Conservation (phyloP, 345 rosid genomes). For the Bruguiera parviflora region DNA sequence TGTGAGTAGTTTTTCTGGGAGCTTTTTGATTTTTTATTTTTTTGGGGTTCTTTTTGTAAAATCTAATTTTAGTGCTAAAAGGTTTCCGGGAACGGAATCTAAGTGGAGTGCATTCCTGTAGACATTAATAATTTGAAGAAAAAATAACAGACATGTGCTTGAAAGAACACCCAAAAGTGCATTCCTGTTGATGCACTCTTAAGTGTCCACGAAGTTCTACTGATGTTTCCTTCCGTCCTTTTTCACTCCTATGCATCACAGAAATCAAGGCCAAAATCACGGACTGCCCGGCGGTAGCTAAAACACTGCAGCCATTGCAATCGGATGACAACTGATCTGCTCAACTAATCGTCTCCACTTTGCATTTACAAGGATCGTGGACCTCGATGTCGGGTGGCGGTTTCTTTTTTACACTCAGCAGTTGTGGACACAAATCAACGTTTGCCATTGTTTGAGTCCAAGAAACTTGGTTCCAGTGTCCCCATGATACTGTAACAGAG, state of each 20-base stretch:
- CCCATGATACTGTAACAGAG: background rate
- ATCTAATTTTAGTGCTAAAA: background rate
- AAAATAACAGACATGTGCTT: background rate
- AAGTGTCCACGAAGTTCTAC: background rate
- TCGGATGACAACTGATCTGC: background rate
- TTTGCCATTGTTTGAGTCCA: background rate
- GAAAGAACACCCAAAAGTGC: background rate
- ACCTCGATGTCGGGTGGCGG: too few species aligned
- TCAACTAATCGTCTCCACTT: background rate
- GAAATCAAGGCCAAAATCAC: conserved; percentile 81
- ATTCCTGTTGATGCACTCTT: background rate
- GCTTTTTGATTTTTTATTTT: background rate
- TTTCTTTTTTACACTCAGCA: background rate
- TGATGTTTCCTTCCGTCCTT: conserved; percentile 10
- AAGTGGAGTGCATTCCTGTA: background rate
- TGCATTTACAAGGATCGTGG: background rate
- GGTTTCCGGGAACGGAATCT: background rate
- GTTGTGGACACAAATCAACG: too few species aligned
- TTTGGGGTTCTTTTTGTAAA: background rate
- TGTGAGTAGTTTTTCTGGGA: conserved; percentile 46
- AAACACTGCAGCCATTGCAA: conserved; percentile 9
- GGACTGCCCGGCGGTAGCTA: conserved; percentile 65
- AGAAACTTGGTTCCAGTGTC: background rate
- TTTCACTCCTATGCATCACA: conserved; percentile 29
- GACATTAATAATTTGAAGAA: background rate